Base-by-base conservation (phyloP, 257 asterid genomes). In the Dorcoceras hygrometricum region DNA sequence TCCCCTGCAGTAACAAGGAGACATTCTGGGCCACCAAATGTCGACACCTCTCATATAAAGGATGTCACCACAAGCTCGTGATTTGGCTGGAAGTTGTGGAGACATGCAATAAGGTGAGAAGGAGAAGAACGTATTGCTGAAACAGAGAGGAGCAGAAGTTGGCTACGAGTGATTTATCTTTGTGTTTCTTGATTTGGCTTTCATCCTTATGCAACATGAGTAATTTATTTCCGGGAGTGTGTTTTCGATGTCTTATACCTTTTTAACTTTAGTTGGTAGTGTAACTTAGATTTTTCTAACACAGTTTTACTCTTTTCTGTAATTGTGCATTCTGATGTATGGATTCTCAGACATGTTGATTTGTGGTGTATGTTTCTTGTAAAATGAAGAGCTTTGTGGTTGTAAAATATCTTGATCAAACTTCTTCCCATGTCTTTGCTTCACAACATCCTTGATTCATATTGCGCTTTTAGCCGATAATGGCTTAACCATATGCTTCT, bases 71-170 rank as follows among this genome's bases (percentile, higher is more conserved):
- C 76, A 2, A 67, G 59, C 59, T 72, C 74, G 27, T 69, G 43
- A 73, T 23, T 29, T 28, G 24, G 22, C 5, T 31, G 27, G 8
- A 23, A 18, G 58, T 36, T 70, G n/a, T 12, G 18, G 50, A 12
- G 18, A 10, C 43, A 6, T 8, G 43, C 2, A 34, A 34, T 9
- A 34, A 34, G 9, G 9, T 6, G 34, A 6, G 34, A 6, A 6
- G 34, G 34, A 29, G 9, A 11, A 75, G 81, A 51, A 84, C 81
- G 39, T 73, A 83, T n/a, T 7, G 73, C 25, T 0, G 69, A 77
- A 28, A 73, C 23, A 0, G 97, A 91, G 96, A 91, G 23, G 65
- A 86, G 4, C 85, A 75, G 81, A 88, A 95, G 83, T 22, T 75
- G 78, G 36, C 46, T 86, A 90, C 56, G 73, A 39, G 50, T 39